Evolutionary conservation across 2,329 filamentous ascomycete genomes (phyloP).

Genomic region (Coniella vitis): DNA sequence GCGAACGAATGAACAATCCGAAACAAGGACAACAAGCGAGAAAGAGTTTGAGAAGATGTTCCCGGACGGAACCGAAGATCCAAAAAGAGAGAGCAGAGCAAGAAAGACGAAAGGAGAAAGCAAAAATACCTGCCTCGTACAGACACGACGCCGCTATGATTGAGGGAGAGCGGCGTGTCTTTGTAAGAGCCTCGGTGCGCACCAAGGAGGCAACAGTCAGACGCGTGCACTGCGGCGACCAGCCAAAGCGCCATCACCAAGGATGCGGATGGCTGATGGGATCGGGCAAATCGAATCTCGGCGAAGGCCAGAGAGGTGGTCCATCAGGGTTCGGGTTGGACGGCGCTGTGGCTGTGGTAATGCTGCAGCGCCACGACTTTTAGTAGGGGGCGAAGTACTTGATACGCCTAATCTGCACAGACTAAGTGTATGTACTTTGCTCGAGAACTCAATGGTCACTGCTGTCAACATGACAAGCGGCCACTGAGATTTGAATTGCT

Average conservation of each 20-base stretch:
- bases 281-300: conserved; percentile 7
- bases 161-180: background rate
- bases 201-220: conserved; percentile 10
- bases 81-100: background rate
- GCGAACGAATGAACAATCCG: too few relatives aligned
- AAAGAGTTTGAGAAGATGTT: background rate
- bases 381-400: too few relatives aligned
- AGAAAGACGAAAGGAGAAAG: background rate
- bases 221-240: conserved; percentile 4
- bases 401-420: too few relatives aligned
- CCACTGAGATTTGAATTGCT: too few relatives aligned
- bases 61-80: background rate
- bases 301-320: conserved; percentile 1
- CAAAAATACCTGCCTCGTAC: conserved; percentile 5
- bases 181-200: background rate
- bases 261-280: background rate
- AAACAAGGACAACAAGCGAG: background rate
- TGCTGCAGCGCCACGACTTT: too few relatives aligned
- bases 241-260: conserved; percentile 6
- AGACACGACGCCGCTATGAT: background rate
- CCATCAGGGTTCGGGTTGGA: background rate
- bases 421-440: too few relatives aligned
- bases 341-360: too few relatives aligned
- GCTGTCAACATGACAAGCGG: too few relatives aligned
- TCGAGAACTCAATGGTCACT: too few relatives aligned